Base-by-base conservation (phyloP, 1,139 yeast genomes). In the Zygosaccharomyces sapae region DNA sequence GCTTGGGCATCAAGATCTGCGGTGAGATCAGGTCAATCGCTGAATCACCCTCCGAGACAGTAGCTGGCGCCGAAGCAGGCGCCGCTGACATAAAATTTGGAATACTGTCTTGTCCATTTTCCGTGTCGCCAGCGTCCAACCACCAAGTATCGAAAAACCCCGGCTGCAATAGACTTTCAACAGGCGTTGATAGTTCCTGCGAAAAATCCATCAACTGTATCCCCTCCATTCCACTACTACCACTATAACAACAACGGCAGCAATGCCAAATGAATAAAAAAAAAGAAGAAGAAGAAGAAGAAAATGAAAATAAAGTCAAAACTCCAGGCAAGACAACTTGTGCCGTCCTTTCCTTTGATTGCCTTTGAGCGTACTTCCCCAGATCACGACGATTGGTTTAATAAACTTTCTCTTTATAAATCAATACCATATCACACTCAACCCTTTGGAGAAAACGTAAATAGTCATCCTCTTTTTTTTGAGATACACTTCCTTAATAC, bases 111-210 rank as follows among this genome's bases (percentile, higher is more conserved):
- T 16, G 16, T 16, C 16, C 35, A 10, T 31, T 10, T 12, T 33
- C 36, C 5, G 7, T 2, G 36, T 12, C 36, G 36, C 12, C 16
- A 16, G 16, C 30, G 13, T 36, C 38, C 16, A 36, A 16, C 38
- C 38, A 36, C 41, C 34, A 29, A 6, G 16, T 18, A n/a, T 38
- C 41, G 7, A 29, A 13, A 5, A 36, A 22, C 12, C 25, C 38
- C 5, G 38, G 38, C 29, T 36, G 38, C 7, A 36, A 25, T 27
- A 36, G 27, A 16, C 27, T 22, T 13, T 36, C 38, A 13, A 36
- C 38, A 4, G 38, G 38, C 29, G 29, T 36, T 8, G 38, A 36
- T n/a, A 36, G 29, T n/a, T 36, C 38, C 13, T 36, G 13, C 12
- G 27, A 36, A 10, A 36, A 24, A n/a, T 36, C 38, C 38, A 36